Base-by-base conservation (phyloP, 1,284 basidiomycete genomes). In the Ceratobasidium papillatum region DNA sequence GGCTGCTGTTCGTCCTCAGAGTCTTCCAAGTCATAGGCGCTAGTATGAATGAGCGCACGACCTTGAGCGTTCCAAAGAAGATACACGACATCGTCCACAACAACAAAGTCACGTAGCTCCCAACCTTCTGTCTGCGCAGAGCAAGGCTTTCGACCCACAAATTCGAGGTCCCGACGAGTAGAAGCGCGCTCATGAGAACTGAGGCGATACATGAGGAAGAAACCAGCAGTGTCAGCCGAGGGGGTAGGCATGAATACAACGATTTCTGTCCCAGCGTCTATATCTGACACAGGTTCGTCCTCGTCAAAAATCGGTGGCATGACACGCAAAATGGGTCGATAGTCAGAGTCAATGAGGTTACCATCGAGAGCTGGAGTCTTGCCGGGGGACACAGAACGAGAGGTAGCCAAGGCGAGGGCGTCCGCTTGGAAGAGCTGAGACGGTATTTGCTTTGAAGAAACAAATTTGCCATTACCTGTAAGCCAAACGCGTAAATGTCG, bases 401-500 rank as follows among this genome's bases (percentile, higher is more conserved):
- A 52, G n/a, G 11, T 43, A n/a, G 63, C 63, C 19, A 81, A 74
- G 2, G 54, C 54, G 27, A 73, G 58, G n/a, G 71, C 71, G 36
- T 73, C 71, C 8, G 71, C 59, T n/a, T 73, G 71, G 47, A 73
- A 63, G 17, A 73, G 59, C 47, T 63, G 71, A 9, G 71, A 73
- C 7, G 71, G 71, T 38, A 73, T 73, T 43, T 73, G 71, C 11
- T 73, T 73, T 12, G 71, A 62, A 25, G 71, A 47, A n/a, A 73
- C 71, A 22, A 73, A 73, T 36, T 73, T 62, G 32, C 71, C 71
- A 61, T 79, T 73, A 9, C 71, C 71, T 12, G 71, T 73, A 11
- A 73, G 90, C 95, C 95, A 98, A 52, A 93, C 86, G 62, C 94
- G 87, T 56, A 98, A 84, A 71, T 91, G 91, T 74, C 91, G 88